A percentile compares a stretch with the other conserved stretches of the same genome.
Conservation (phyloP, 2,329 filamentous ascomycete genomes). For the Neofusicoccum umdonicola region DNA sequence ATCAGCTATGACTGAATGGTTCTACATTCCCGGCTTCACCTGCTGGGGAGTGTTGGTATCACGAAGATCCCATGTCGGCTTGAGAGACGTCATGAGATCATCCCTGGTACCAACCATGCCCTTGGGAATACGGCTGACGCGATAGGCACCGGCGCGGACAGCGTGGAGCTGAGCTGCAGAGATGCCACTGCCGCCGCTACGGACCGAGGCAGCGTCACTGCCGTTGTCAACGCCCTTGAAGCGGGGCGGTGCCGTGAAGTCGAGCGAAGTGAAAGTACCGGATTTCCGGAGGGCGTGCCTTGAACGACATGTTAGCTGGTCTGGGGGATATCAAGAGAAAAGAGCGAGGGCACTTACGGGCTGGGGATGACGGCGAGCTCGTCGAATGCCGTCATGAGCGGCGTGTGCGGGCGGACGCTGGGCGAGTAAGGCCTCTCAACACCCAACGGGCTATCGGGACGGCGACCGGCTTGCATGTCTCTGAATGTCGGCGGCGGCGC, state of each 20-base stretch:
- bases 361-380: slow-evolving; percentile 83
- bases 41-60: not conserved
- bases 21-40: slow-evolving; percentile 1
- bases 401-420: slow-evolving; percentile 70
- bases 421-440: slow-evolving; percentile 68
- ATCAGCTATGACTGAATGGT: not conserved
- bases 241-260: slow-evolving; percentile 76
- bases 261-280: slow-evolving; percentile 71
- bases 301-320: slow-evolving; percentile 27
- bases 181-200: slow-evolving; percentile 74
- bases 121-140: slow-evolving; percentile 78
- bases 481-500: slow-evolving; percentile 66
- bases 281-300: slow-evolving; percentile 75
- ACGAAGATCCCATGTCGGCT: slow-evolving; percentile 55
- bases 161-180: slow-evolving; percentile 67
- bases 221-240: slow-evolving; percentile 53
- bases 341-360: slow-evolving; percentile 64
- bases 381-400: slow-evolving; percentile 79
- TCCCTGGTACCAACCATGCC: slow-evolving; percentile 77
- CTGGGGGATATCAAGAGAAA: not conserved
- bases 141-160: slow-evolving; percentile 79
- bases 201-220: slow-evolving; percentile 51
- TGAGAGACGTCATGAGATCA: slow-evolving; percentile 60
- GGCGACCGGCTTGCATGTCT: slow-evolving; percentile 66
- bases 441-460: slow-evolving; percentile 59